Percentiles rank a stretch among this genome's conserved stretches.
These are phyloP conservation scores for Xylariaceae sp. DNA, from an alignment of 2,329 filamentous ascomycete genomes.

Conservation along the genomic window DNA sequence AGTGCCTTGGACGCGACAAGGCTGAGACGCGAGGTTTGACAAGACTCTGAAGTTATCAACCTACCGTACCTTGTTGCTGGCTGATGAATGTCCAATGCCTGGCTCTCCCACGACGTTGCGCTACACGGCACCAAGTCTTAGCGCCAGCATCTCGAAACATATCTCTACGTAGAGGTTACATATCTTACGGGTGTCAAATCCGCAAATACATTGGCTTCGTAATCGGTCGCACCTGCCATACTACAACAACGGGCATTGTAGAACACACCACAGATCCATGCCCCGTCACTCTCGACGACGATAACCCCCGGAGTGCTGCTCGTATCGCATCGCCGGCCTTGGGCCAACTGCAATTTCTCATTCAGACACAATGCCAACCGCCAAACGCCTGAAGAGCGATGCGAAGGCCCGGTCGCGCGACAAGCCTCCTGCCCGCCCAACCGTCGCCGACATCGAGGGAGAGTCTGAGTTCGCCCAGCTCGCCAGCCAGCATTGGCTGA, in stretches of 20 bases:
- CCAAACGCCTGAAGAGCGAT: conserved; percentile 57
- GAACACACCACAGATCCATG: neutral
- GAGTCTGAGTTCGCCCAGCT: conserved; percentile 72
- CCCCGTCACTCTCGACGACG: conserved; percentile 4
- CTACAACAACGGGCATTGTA: too few species aligned
- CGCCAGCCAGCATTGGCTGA: conserved; percentile 83
- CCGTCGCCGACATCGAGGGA: conserved; percentile 67
- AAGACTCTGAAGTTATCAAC: too few species aligned
- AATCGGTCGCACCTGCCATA: too few species aligned
- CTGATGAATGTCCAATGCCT: neutral
- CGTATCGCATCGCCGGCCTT: conserved; percentile 15
- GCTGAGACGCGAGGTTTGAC: conserved; percentile 19
- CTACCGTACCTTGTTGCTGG: conserved; percentile 15
- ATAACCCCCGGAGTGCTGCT: conserved; percentile 6
- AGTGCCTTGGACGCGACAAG: conserved; percentile 22
- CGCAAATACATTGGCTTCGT: neutral
- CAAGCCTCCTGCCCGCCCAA: conserved; percentile 52
- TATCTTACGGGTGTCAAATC: neutral
- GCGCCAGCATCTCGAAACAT: neutral
- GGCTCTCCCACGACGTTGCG: neutral
- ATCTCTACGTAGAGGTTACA: neutral
- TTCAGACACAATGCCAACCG: conserved; percentile 50
- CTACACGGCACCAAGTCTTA: too few species aligned
- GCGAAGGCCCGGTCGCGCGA: conserved; percentile 43
- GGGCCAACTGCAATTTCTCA: conserved; percentile 12